phyloP scores from a whole-genome alignment of 2,329 filamentous ascomycete genomes.

The Emydomyces testavorans region DNA sequence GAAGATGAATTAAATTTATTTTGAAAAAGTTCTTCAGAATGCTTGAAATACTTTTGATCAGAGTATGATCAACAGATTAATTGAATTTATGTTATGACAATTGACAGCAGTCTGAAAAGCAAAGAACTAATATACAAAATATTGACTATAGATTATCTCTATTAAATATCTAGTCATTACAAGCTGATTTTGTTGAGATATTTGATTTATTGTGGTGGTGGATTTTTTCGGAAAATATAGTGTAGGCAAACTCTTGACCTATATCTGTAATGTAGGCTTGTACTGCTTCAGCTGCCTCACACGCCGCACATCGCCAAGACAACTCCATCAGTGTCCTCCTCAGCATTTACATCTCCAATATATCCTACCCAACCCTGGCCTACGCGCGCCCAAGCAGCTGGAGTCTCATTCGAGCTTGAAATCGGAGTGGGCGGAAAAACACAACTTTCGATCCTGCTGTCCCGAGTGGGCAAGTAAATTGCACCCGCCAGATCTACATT shows the following conservation, averaged over 20 bases:
- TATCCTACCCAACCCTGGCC: slow-evolving; percentile 23
- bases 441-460: slow-evolving; percentile 14
- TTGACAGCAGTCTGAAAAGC: slow-evolving; percentile 6
- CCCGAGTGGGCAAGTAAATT: slow-evolving; percentile 10
- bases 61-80: neutral
- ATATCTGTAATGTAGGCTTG: too few relatives aligned
- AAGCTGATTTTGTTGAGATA: too few relatives aligned
- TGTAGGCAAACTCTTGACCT: too few relatives aligned
- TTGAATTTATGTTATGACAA: neutral
- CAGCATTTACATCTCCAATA: slow-evolving; percentile 23
- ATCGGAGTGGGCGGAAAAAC: slow-evolving; percentile 13
- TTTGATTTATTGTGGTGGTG: too few relatives aligned
- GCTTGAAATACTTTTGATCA: slow-evolving; percentile 8
- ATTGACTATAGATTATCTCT: too few relatives aligned
- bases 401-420: slow-evolving; percentile 17
- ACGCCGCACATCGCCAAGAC: slow-evolving; percentile 22
- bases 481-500: slow-evolving; percentile 6
- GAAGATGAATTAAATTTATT: neutral
- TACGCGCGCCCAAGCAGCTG: slow-evolving; percentile 20
- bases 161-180: too few relatives aligned
- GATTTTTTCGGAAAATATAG: too few relatives aligned
- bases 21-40: slow-evolving; percentile 1
- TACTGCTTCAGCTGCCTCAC: neutral
- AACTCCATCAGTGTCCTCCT: slow-evolving; percentile 17
- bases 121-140: slow-evolving; percentile 10